Base-by-base conservation (phyloP, 2,329 filamentous ascomycete species). In the Sclerotinia subarctica region DNA sequence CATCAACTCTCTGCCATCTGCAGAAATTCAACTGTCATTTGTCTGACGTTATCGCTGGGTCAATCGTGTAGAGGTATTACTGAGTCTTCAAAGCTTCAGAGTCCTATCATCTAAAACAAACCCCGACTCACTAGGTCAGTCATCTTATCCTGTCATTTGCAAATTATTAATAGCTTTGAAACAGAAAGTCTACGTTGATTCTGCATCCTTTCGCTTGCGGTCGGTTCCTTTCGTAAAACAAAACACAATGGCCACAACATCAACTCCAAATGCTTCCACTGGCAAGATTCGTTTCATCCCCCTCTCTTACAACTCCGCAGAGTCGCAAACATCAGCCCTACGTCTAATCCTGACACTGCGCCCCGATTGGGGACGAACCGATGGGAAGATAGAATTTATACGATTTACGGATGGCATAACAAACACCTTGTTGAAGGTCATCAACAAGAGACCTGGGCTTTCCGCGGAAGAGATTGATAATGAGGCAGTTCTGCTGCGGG, bases 351-450 rank as follows among this genome's bases (percentile, higher is more conserved):
- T 93, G 73, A 86, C 91, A 38, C 83, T 97, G 70, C 86, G 90
- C 69, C 94, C 94, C 15, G 88, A 96, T 74, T 99, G 95, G 95
- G 85, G 88, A 73, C 84, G 85, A 59, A 82, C 86, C 47, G 87
- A 89, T 72, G 90, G 91, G 68, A 86, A 89, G 54, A 85, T 99
- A 74, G 89, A 95, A 76, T 92, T 98, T 77, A 85, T 93, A 73
- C 90, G 91, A 72, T 99, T 98, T 82, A 99, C 93, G 51, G 95
- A 99, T 76, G 95, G 95, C 77, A 99, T 98, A 81, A 99, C 95
- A 73, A 99, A 99, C 81, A 98, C 94, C 62, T 82, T 94, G 60
- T 83, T 93, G 71, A 94, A 94, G 78, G 88, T 89, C n/a, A 81
- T 91, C 76, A 92, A 92, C 78, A 86, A 83, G 73, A 83, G 83